Conservation (phyloP, 257 asterid species). For the Solanum rostratum region DNA sequence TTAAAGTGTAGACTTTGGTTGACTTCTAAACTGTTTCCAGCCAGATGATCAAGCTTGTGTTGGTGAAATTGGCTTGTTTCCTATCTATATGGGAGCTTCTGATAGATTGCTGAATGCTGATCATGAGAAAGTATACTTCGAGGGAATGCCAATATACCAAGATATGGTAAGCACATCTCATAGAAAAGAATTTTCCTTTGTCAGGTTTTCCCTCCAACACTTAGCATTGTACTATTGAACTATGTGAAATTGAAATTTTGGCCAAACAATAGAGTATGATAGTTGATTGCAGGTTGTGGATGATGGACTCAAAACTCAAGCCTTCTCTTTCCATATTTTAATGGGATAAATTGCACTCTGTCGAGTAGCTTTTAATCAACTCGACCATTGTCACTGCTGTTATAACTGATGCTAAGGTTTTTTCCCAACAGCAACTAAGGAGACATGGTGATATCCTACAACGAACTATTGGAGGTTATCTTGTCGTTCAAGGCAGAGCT, state of each 20-base stretch:
- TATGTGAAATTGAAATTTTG: not conserved
- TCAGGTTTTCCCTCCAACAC: not conserved
- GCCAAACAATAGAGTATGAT: not conserved
- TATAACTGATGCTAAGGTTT: not conserved
- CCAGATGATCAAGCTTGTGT: constrained; percentile 65
- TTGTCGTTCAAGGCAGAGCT: constrained; percentile 73
- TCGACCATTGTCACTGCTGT: not conserved
- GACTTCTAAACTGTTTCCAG: constrained; percentile 24
- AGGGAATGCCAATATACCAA: constrained; percentile 76
- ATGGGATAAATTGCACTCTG: not conserved
- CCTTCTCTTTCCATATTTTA: not conserved
- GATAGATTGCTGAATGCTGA: constrained; percentile 79
- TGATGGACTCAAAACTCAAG: not conserved
- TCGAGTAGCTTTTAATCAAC: not conserved
- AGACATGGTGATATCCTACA: constrained; percentile 84
- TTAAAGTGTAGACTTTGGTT: not conserved
- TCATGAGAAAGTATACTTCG: constrained; percentile 75
- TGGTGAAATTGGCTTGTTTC: constrained; percentile 82
- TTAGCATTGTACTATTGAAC: not conserved
- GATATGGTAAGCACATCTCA: constrained; percentile 43
- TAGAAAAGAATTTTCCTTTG: not conserved
- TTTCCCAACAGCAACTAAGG: constrained; percentile 53
- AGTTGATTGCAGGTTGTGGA: not conserved
- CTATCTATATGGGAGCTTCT: constrained; percentile 69
- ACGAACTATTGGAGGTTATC: constrained; percentile 64